phyloP scores from a whole-genome alignment of 1,284 basidiomycete species.

The Agroathelia rolfsii region DNA sequence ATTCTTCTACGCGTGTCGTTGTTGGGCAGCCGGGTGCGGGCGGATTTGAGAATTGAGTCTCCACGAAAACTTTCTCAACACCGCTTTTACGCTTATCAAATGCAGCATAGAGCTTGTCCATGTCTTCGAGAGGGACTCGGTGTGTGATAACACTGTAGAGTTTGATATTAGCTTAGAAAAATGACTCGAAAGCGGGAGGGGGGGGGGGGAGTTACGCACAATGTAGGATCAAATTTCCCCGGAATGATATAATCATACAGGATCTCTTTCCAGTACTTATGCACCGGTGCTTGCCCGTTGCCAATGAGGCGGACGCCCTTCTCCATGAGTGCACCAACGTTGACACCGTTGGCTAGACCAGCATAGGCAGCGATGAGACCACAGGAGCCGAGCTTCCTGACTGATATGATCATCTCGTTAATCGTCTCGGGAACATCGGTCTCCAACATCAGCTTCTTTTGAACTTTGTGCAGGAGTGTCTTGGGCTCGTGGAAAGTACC shows the following conservation, averaged over 20 bases:
- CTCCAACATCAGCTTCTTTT: slow-evolving; percentile 65
- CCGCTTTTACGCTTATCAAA: slow-evolving; percentile 53
- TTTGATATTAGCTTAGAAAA: neutral
- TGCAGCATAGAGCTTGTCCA: slow-evolving; percentile 43
- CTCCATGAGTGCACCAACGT: slow-evolving; percentile 74
- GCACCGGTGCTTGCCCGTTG: slow-evolving; percentile 67
- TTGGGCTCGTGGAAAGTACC: slow-evolving; percentile 67
- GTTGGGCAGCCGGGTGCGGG: slow-evolving; percentile 40
- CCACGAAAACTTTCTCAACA: slow-evolving; percentile 59
- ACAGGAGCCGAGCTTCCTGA: slow-evolving; percentile 53
- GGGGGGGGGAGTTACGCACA: slow-evolving; percentile 30
- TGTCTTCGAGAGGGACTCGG: slow-evolving; percentile 47
- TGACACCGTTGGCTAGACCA: slow-evolving; percentile 60
- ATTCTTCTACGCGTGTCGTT: slow-evolving; percentile 41
- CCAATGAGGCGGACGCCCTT: slow-evolving; percentile 63
- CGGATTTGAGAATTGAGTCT: slow-evolving; percentile 40
- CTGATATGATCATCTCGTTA: slow-evolving; percentile 59
- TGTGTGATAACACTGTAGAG: slow-evolving; percentile 70
- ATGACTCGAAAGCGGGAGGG: neutral
- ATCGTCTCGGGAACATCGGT: slow-evolving; percentile 67
- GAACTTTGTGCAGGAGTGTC: slow-evolving; percentile 50
- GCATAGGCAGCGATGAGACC: slow-evolving; percentile 58
- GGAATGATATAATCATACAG: slow-evolving; percentile 52
- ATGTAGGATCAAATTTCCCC: slow-evolving; percentile 62
- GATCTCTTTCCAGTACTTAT: slow-evolving; percentile 68